Conservation (phyloP, 2,329 filamentous ascomycete species). For the Lecanicillium sp. region DNA sequence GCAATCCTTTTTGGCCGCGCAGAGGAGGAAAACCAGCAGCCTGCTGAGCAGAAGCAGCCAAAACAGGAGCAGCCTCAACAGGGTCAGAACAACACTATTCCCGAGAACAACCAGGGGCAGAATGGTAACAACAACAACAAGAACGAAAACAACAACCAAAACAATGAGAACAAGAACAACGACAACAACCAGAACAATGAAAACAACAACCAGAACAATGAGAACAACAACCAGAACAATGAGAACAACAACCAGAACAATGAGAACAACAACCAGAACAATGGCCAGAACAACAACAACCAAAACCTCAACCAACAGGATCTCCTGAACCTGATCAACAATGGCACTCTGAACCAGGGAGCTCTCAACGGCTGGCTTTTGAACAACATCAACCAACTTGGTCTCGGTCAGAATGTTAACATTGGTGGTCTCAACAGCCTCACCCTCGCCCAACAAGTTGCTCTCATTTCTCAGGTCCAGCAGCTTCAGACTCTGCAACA, state of each 20-base stretch:
- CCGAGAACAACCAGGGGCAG: background rate
- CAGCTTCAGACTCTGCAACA: conserved; percentile 17
- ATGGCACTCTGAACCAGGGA: conserved; percentile 10
- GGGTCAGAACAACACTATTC: background rate
- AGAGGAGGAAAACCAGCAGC: conserved; percentile 3
- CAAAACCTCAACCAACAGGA: conserved; percentile 15
- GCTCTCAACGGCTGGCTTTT: conserved; percentile 13
- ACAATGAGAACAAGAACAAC: conserved; percentile 5
- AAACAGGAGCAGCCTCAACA: background rate
- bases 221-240: conserved; percentile 14
- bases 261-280: conserved; percentile 7
- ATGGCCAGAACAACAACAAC: conserved; percentile 8
- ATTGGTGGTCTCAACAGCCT: conserved; percentile 18
- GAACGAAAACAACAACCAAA: conserved; percentile 1
- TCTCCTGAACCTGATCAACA: conserved; percentile 9
- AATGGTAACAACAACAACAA: conserved; percentile 3
- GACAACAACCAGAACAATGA: conserved; percentile 10
- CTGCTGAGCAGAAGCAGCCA: background rate
- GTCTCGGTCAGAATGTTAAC: conserved; percentile 18
- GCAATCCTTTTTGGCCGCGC: background rate
- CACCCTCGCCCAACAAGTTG: conserved; percentile 18
- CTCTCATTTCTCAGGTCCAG: conserved; percentile 18
- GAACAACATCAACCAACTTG: conserved; percentile 19
- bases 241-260: conserved; percentile 3
- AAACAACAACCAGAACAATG: conserved; percentile 3